A percentile compares a stretch with the other conserved stretches of the same genome.
phyloP scores from a whole-genome alignment of 768 basidiomycete species.

The Leccinellum rugosiceps region DNA sequence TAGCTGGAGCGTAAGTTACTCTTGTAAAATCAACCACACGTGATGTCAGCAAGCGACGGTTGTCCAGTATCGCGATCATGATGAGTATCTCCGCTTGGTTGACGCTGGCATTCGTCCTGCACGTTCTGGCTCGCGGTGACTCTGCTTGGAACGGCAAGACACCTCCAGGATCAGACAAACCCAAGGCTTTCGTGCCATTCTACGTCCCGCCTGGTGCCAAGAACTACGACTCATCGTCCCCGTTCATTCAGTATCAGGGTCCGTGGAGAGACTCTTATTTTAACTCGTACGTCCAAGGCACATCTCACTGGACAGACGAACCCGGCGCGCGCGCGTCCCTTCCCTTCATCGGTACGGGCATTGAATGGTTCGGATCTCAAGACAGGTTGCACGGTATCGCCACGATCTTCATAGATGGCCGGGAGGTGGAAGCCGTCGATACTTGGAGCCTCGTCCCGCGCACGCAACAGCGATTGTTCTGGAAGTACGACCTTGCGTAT shows the following conservation, averaged over 20 bases:
- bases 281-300: conserved; percentile 45
- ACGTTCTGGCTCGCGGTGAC: conserved; percentile 26
- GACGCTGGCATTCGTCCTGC: conserved; percentile 4
- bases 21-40: conserved; percentile 20
- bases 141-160: conserved; percentile 71
- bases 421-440: conserved; percentile 43
- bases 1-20: conserved; percentile 16
- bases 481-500: conserved; percentile 48
- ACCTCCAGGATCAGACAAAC: conserved; percentile 43
- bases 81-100: not conserved
- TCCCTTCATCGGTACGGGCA: conserved; percentile 67
- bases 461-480: conserved; percentile 65
- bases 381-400: conserved; percentile 54
- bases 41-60: conserved; percentile 14
- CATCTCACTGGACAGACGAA: conserved; percentile 48
- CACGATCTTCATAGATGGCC: conserved; percentile 57
- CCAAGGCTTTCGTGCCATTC: conserved; percentile 57
- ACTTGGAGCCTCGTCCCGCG: conserved; percentile 35
- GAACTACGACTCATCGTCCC: conserved; percentile 67
- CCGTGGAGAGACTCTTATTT: conserved; percentile 57
- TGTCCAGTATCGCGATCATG: not conserved
- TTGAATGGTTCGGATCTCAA: conserved; percentile 74
- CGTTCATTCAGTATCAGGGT: conserved; percentile 60
- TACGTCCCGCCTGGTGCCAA: conserved; percentile 73
- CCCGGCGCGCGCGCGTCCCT: conserved; percentile 50